Conservation (phyloP, 2,329 filamentous ascomycete genomes). For the Stachybotrys echinatus region DNA sequence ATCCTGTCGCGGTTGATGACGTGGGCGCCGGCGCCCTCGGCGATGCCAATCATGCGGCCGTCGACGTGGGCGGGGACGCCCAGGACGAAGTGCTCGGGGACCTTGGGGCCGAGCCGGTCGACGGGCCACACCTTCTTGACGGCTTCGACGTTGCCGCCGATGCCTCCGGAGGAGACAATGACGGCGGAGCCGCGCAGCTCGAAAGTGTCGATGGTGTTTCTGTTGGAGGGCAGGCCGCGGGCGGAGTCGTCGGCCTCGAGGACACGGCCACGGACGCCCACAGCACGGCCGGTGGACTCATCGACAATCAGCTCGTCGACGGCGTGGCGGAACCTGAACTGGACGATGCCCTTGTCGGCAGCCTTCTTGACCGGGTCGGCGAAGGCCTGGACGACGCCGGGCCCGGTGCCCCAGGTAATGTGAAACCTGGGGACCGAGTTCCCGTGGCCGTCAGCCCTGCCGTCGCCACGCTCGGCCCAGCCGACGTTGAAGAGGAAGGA, state of each 20-base stretch:
- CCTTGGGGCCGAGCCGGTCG: conserved; percentile 49
- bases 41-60: conserved; percentile 55
- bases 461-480: conserved; percentile 57
- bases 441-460: conserved; percentile 50
- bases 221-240: conserved; percentile 47
- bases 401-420: conserved; percentile 56
- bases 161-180: conserved; percentile 52
- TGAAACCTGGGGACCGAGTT: conserved; percentile 61
- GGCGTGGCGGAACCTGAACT: conserved; percentile 50
- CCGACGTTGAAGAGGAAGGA: conserved; percentile 49
- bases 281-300: conserved; percentile 39
- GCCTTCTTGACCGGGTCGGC: conserved; percentile 49
- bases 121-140: conserved; percentile 54
- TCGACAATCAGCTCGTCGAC: conserved; percentile 54
- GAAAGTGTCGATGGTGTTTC: conserved; percentile 43
- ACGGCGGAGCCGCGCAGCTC: conserved; percentile 48
- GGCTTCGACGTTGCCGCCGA: conserved; percentile 56
- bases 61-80: conserved; percentile 62
- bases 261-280: conserved; percentile 49
- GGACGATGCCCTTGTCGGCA: conserved; percentile 45
- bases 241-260: conserved; percentile 43
- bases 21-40: conserved; percentile 45
- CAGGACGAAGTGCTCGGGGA: conserved; percentile 51
- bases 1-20: conserved; percentile 58
- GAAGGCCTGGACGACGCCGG: conserved; percentile 54